Evolutionary conservation across 768 basidiomycete genomes (phyloP), one percentile per base, ranked within the genome.

Genomic region (Coprinopsis sp.): DNA sequence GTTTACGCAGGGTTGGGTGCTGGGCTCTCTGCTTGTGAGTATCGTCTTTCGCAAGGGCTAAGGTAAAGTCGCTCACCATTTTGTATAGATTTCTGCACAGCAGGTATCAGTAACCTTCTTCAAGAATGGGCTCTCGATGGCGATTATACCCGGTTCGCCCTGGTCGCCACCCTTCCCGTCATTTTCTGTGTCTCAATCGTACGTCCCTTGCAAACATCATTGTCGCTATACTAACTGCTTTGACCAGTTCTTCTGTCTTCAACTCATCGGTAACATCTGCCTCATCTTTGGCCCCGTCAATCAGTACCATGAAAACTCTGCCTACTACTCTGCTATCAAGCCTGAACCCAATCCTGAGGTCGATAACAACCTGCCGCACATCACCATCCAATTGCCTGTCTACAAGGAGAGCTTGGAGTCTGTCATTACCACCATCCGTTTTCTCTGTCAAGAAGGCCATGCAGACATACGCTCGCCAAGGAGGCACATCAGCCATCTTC

Each of bases 381-480:
- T 89, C 42, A 84, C 86, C 2, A 80, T 93, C 47, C 81, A 91
- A 59, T 74, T 91, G 66, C 90, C 91, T 0, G 90, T 92, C 22
- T 93, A 92, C 70, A 93, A 92, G 59, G 87, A 90, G 58, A 82
- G 78, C 51, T 64, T 90, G 27, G 77, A 81, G 29, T 65, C 82
- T 55, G 84, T 82, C 0, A 90, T 90, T 87, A 51, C 56, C 75
- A 0, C 87, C 86, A 3, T 87, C 86, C 8, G 79, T 92, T 4
- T 81, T 83, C 54, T 84, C 82, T 1, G 73, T 90, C 51, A 88
- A 90, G 66, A 84, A 83, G 58, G 88, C 87, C 1, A 89, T 90
- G 80, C 83, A 87, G 60, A 88, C 86, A 27, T 90, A 91, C 60
- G 87, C 89, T 6, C 78, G 87, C 4, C 89, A 92, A 64, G 88